Percentiles rank a stretch among this genome's conserved stretches.
Evolutionary conservation across 192 early-diverging fungal genomes (phyloP).

Genomic region (Coemansia sp.): DNA sequence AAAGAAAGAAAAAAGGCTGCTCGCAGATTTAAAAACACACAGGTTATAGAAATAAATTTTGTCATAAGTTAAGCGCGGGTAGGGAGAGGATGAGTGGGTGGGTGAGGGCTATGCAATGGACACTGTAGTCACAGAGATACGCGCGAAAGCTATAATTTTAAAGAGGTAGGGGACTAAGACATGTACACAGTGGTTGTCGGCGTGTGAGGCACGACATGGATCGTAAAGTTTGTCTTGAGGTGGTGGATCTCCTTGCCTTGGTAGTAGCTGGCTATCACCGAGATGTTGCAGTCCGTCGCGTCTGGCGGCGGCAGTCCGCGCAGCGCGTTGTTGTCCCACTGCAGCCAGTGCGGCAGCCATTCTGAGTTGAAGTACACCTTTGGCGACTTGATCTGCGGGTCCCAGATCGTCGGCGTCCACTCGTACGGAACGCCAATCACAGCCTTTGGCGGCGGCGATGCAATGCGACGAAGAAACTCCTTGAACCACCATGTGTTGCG

Average conservation of each 20-base stretch:
- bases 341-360: constrained; percentile 71
- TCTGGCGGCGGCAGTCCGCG: constrained; percentile 63
- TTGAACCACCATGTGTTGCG: constrained; percentile 70
- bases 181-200: constrained; percentile 38
- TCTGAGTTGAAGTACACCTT: constrained; percentile 72
- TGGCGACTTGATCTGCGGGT: constrained; percentile 74
- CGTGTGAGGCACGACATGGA: constrained; percentile 44
- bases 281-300: constrained; percentile 62
- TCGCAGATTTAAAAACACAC: background rate
- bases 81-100: too few species aligned
- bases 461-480: constrained; percentile 72
- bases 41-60: background rate
- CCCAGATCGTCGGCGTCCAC: constrained; percentile 73
- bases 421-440: constrained; percentile 64
- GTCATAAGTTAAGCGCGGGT: background rate
- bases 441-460: constrained; percentile 67
- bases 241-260: constrained; percentile 58
- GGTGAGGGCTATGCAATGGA: too few species aligned
- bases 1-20: background rate
- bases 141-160: background rate
- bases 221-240: constrained; percentile 44
- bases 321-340: constrained; percentile 73
- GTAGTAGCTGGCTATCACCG: constrained; percentile 67
- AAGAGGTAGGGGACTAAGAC: constrained; percentile 6
- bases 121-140: too few species aligned